Evolutionary conservation across 73 alveolate genomes (phyloP), one percentile per base, ranked within the genome.

Genomic region (Symbiodinium natans): DNA sequence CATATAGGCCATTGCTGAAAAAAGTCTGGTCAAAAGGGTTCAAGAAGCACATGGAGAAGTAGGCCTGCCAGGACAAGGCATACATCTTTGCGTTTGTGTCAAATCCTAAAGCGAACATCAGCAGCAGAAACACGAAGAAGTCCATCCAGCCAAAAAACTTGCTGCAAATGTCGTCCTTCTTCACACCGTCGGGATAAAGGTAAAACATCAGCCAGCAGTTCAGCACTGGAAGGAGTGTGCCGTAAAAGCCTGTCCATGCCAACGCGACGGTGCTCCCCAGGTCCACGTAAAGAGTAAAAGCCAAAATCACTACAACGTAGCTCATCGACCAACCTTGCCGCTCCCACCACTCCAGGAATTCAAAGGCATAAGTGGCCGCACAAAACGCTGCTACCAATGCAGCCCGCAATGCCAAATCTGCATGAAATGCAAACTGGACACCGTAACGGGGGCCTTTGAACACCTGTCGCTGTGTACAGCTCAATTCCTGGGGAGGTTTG

Each of bases 11-110:
- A 41, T 75, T 87, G 97, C 97, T 90, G 87, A 90, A 90, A 41
- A 90, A 42, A 17, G 97, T 90, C 41, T 41, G 25, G 38, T 90
- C 97, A 25, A 41, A 68, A 7, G 97, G 97, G 40, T 90, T 90
- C 88, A 90, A 13, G 97, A 38, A 36, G 77, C 97, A 90, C 97
- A 90, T 90, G 52, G 97, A 41, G 97, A 90, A 90, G 27, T 90
- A 73, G 80, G 97, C 97, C 17, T 90, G 97, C 97, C 97, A 90
- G 6, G 97, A 90, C 88, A 90, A 43, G 5, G 97, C 97, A 33
- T 71, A 90, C 97, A 90, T 90, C 97, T 90, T 90, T n/a, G 88
- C 88, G 25, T 71, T 68, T 41, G 97, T 90, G 54, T 87, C 87
- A 10, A 90, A 71, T 2, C 88, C 77, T 41, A 68, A 29, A 40